phyloP scores from a whole-genome alignment of 345 rosid species.

The Heritiera fomes region DNA sequence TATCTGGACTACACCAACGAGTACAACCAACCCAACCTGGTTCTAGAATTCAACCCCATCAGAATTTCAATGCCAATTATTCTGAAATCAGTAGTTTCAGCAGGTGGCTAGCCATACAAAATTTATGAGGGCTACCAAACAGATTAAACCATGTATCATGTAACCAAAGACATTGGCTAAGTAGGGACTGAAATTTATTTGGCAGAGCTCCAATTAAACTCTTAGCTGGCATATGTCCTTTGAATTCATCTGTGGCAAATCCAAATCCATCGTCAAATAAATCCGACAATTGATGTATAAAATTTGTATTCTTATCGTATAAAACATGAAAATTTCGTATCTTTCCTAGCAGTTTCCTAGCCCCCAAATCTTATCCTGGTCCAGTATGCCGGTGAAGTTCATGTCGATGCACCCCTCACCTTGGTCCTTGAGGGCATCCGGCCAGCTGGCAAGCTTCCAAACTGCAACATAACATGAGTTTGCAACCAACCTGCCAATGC shows the following conservation, averaged over 20 bases:
- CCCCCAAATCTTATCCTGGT: neutral
- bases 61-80: neutral
- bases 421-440: constrained; percentile 1
- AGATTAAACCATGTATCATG: neutral
- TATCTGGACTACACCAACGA: neutral
- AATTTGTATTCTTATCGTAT: too few relatives aligned
- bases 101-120: neutral
- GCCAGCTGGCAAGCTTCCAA: constrained; percentile 2
- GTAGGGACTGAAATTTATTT: neutral
- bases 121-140: neutral
- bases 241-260: too few relatives aligned
- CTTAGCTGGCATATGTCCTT: neutral
- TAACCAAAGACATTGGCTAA: neutral
- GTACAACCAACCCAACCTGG: neutral
- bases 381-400: neutral
- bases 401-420: neutral
- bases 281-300: too few relatives aligned
- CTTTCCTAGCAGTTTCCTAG: neutral
- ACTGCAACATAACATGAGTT: neutral
- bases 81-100: neutral
- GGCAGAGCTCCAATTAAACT: neutral
- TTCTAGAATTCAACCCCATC: neutral
- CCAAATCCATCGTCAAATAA: too few relatives aligned
- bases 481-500: neutral
- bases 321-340: too few relatives aligned